phyloP scores from a whole-genome alignment of 2,329 filamentous ascomycete genomes.

The Cercospora janseana region DNA sequence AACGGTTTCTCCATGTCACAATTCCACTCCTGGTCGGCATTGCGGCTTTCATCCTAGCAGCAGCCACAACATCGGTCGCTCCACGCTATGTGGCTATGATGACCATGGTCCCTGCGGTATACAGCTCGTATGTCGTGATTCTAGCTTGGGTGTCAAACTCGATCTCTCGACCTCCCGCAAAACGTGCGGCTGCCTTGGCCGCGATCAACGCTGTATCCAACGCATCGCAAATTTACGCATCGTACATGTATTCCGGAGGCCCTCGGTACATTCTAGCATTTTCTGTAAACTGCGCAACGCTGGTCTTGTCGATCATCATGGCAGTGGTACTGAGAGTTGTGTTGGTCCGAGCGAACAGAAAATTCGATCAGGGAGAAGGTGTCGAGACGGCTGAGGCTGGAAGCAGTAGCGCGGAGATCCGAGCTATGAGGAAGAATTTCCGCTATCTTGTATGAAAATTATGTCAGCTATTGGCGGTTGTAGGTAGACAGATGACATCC shows the following conservation, averaged over 20 bases:
- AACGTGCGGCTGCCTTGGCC: constrained; percentile 69
- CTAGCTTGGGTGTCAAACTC: constrained; percentile 77
- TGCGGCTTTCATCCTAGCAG: constrained; percentile 36
- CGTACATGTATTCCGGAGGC: constrained; percentile 39
- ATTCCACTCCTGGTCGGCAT: constrained; percentile 34
- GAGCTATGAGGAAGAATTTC: constrained; percentile 60
- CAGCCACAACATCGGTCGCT: constrained; percentile 30
- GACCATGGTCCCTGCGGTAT: constrained; percentile 52
- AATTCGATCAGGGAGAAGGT: constrained; percentile 62
- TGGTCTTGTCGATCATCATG: constrained; percentile 61
- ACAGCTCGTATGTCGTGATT: constrained; percentile 61
- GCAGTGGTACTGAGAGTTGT: constrained; percentile 63
- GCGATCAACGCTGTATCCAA: constrained; percentile 71
- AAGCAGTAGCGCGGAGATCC: constrained; percentile 48
- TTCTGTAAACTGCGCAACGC: constrained; percentile 54
- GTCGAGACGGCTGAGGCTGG: constrained; percentile 55
- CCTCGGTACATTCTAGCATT: constrained; percentile 38
- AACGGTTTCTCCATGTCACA: constrained; percentile 43
- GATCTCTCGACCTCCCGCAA: constrained; percentile 71
- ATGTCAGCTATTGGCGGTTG: not conserved
- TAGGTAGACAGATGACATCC: too few species aligned
- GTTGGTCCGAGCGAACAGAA: constrained; percentile 65
- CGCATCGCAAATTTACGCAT: constrained; percentile 61
- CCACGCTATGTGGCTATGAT: constrained; percentile 39
- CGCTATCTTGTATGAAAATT: constrained; percentile 53